Conservation (phyloP, 257 asterid genomes). For the Solanum chiquidenum region DNA sequence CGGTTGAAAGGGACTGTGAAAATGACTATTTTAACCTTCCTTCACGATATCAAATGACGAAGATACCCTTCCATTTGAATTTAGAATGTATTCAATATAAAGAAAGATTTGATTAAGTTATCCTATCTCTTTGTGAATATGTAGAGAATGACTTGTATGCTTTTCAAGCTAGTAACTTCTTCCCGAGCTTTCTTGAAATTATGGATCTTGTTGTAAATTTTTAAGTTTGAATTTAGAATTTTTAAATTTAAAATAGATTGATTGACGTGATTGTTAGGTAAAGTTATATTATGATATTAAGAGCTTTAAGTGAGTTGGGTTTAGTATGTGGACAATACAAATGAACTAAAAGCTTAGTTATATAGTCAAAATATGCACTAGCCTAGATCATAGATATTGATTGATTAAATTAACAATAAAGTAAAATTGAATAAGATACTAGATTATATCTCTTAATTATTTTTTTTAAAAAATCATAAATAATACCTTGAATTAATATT, state of each 20-base stretch:
- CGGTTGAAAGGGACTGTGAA: neutral
- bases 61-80: neutral
- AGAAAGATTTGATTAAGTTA: neutral
- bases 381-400: neutral
- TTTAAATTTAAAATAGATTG: neutral
- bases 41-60: neutral
- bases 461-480: neutral
- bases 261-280: neutral
- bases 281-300: neutral
- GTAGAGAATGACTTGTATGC: neutral
- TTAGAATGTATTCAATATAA: neutral
- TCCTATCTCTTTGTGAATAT: neutral
- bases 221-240: neutral
- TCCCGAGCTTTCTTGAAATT: neutral
- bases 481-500: neutral
- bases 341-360: neutral
- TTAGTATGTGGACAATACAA: neutral
- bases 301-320: neutral
- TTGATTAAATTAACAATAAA: neutral
- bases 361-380: neutral
- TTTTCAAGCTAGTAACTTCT: neutral
- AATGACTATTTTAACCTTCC: neutral
- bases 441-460: neutral
- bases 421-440: neutral
- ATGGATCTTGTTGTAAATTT: neutral